These are phyloP conservation scores for Talinum fruticosum DNA, from an alignment of 148 eudicot species.

Conservation along the genomic window DNA sequence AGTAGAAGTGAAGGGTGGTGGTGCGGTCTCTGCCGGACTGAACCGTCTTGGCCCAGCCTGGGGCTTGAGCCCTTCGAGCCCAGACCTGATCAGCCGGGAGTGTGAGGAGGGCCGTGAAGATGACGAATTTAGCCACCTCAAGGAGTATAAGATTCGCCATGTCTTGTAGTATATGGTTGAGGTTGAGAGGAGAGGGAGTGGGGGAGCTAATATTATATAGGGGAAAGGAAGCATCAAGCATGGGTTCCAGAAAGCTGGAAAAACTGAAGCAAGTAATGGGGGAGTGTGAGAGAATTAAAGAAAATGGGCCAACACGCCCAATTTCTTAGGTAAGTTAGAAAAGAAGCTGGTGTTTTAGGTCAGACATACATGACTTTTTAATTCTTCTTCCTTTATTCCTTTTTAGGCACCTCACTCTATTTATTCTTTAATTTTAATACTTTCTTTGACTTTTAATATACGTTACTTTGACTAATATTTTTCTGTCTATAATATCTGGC, in stretches of 20 bases:
- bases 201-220: neutral
- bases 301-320: neutral
- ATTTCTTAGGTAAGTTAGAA: neutral
- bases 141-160: neutral
- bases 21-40: constrained; percentile 16
- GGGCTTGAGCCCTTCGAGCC: constrained; percentile 9
- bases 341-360: neutral
- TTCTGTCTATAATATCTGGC: too few species aligned
- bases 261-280: neutral
- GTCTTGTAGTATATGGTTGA: neutral
- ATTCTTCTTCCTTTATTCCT: neutral
- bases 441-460: too few species aligned
- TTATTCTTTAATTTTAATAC: too few species aligned
- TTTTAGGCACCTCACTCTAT: neutral
- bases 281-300: neutral
- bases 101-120: neutral
- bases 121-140: neutral
- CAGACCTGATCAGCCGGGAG: neutral
- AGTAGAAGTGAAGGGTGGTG: constrained; percentile 53
- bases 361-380: neutral
- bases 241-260: neutral
- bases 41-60: constrained; percentile 38
- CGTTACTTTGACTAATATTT: too few species aligned
- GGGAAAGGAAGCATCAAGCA: neutral
- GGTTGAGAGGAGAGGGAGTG: neutral